Conservation (phyloP, 306 rosid species). For the Lupinus albus region DNA sequence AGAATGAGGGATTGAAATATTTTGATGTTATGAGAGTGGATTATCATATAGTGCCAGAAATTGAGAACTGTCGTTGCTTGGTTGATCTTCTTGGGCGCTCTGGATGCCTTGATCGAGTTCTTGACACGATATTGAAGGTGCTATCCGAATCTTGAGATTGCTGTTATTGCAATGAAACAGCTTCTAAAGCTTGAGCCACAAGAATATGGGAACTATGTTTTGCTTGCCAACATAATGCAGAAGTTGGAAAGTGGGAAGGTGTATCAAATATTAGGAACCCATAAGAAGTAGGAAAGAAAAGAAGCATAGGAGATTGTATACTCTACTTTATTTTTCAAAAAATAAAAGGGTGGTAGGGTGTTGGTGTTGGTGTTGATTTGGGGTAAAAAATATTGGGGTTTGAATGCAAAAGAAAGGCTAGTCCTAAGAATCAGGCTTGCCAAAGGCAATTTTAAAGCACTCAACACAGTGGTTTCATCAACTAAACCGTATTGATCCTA, state of each 20-base stretch:
- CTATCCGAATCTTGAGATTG: slow-evolving; percentile 69
- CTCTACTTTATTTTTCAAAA: too few species aligned
- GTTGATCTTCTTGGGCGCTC: slow-evolving; percentile 86
- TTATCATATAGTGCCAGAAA: slow-evolving; percentile 52
- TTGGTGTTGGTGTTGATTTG: too few species aligned
- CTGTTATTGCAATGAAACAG: slow-evolving; percentile 62
- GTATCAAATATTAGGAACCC: slow-evolving; percentile 66
- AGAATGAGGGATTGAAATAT: slow-evolving; percentile 64
- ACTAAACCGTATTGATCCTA: too few species aligned
- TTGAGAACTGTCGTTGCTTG: slow-evolving; percentile 80
- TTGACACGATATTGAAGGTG: slow-evolving; percentile 62
- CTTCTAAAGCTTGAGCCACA: slow-evolving; percentile 76
- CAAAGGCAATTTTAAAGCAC: too few species aligned
- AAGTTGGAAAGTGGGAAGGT: slow-evolving; percentile 72
- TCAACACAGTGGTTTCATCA: too few species aligned
- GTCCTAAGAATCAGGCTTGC: too few species aligned
- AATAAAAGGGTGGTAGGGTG: too few species aligned
- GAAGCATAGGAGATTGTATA: too few species aligned
- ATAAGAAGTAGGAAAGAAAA: slow-evolving; percentile 37
- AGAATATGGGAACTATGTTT: slow-evolving; percentile 75
- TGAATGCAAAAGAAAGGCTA: too few species aligned
- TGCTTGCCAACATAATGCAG: slow-evolving; percentile 79
- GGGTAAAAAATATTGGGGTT: too few species aligned
- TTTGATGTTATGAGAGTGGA: slow-evolving; percentile 59
- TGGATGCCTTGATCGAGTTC: slow-evolving; percentile 64